Evolutionary conservation across 1,284 basidiomycete species (phyloP), one percentile per base, ranked within the genome.

Genomic region (Athelia sp.): DNA sequence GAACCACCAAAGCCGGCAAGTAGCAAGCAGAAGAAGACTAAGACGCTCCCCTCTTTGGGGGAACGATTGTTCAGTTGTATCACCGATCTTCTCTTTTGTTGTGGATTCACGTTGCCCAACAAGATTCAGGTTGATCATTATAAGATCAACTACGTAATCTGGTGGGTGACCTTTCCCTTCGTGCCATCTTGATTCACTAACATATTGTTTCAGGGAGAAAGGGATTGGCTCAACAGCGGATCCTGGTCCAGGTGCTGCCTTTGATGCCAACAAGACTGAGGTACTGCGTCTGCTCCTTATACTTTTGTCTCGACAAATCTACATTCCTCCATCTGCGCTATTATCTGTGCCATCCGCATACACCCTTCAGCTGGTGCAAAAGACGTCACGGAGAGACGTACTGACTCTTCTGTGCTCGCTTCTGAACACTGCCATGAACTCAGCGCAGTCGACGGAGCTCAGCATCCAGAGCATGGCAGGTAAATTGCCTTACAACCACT

Each of bases 361-460:
- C 59, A 80, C 89, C n/a, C 74, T 87, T 19, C 79, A 87, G 62
- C 73, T 88, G 50, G 87, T 91, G 11, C 86, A 92, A 64, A 79
- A 82, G 56, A 82, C 85, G 40, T 83, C 87, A 52, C 78, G 91
- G 26, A 80, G 90, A 43, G 79, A 93, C 55, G 84, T 94, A 14
- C 75, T 98, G 45, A 93, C 93, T 1, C 71, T 97, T 13, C 70
- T 98, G 4, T 98, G 94, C 65, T 96, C 93, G 9, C 71, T 95
- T 44, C 74, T 98, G 53, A 98, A 98, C 64, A 94, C 90, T 4
- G 82, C 84, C 14, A 81, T 97, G 73, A 88, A 87, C 61, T 80
- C 84, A 1, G 67, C 79, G 19, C 71, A 71, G 47, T 63, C 70
- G 26, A 66, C 64, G 35, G 70, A 67, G 32, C 73, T 70, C 42